Evolutionary conservation across 352 stramenopile genomes (phyloP).

Genomic region (Phytophthora pisi): DNA sequence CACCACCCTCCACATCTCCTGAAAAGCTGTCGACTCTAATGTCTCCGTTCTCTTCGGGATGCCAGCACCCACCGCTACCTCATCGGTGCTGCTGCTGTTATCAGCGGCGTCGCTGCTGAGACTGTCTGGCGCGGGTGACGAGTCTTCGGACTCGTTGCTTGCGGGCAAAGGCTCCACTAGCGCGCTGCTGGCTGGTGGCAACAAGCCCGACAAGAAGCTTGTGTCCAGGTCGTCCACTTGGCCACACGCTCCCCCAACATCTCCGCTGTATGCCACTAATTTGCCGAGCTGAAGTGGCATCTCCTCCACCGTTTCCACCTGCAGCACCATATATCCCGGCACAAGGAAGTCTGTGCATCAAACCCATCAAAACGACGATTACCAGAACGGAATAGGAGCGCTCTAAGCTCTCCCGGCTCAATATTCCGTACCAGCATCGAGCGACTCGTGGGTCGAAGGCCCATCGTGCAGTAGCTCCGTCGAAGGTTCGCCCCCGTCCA

Average conservation of each 20-base stretch:
- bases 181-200: not conserved
- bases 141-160: not conserved
- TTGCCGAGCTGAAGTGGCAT: conserved; percentile 17
- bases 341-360: conserved; percentile 20
- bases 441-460: not conserved
- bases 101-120: not conserved
- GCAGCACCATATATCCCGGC: not conserved
- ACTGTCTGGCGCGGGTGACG: not conserved
- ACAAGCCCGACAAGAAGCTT: not conserved
- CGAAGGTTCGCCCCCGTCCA: not conserved
- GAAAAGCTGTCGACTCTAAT: no score
- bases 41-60: not conserved
- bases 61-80: not conserved
- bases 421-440: conserved; percentile 22
- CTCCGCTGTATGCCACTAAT: conserved; percentile 5
- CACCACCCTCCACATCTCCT: not conserved
- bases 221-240: conserved; percentile 19
- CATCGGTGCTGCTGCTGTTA: not conserved
- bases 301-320: not conserved
- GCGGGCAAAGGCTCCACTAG: not conserved
- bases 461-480: not conserved
- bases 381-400: not conserved
- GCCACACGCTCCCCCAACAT: not conserved
- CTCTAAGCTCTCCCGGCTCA: no score
- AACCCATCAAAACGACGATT: not conserved